Evolutionary conservation across 768 basidiomycete genomes (phyloP).

Genomic region (Glaciozyma antarctica): DNA sequence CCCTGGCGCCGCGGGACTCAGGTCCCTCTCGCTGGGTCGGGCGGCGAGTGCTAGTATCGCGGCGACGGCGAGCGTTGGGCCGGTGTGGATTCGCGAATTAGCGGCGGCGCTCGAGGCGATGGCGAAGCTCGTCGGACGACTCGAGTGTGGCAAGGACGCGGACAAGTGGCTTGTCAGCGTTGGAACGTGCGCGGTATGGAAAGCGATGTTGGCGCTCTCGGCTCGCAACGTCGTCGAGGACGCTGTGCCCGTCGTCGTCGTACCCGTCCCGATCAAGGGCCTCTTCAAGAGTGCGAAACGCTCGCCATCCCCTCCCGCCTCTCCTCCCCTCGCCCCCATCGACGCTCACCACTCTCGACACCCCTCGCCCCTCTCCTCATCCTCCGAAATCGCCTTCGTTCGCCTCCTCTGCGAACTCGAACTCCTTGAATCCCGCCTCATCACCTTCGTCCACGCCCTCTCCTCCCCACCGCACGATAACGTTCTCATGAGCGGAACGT

Average conservation of each 20-base stretch:
- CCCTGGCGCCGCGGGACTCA: too few species aligned
- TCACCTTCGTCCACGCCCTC: slow-evolving; percentile 16
- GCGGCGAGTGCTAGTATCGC: not conserved
- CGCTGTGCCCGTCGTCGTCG: not conserved
- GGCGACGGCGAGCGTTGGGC: slow-evolving; percentile 5
- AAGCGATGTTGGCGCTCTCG: slow-evolving; percentile 32
- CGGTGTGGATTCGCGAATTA: slow-evolving; percentile 30
- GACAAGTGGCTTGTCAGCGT: slow-evolving; percentile 34
- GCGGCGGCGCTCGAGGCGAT: slow-evolving; percentile 23
- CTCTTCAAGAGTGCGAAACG: slow-evolving; percentile 24
- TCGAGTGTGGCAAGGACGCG: slow-evolving; percentile 27
- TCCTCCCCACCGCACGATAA: slow-evolving; percentile 6
- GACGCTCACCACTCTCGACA: not conserved
- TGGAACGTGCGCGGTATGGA: slow-evolving; percentile 31
- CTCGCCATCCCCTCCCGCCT: slow-evolving; percentile 24
- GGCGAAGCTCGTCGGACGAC: slow-evolving; percentile 19
- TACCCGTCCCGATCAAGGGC: not conserved
- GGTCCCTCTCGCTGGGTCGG: slow-evolving; percentile 22
- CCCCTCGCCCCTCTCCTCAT: not conserved
- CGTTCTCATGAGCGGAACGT: slow-evolving; percentile 1
- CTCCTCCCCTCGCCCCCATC: slow-evolving; percentile 14
- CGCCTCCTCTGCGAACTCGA: slow-evolving; percentile 29
- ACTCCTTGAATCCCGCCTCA: slow-evolving; percentile 24
- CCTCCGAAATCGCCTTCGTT: slow-evolving; percentile 20
- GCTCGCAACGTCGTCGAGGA: slow-evolving; percentile 10